Conservation (phyloP, 1,139 yeast species). For the Meyerozyma guilliermondii region DNA sequence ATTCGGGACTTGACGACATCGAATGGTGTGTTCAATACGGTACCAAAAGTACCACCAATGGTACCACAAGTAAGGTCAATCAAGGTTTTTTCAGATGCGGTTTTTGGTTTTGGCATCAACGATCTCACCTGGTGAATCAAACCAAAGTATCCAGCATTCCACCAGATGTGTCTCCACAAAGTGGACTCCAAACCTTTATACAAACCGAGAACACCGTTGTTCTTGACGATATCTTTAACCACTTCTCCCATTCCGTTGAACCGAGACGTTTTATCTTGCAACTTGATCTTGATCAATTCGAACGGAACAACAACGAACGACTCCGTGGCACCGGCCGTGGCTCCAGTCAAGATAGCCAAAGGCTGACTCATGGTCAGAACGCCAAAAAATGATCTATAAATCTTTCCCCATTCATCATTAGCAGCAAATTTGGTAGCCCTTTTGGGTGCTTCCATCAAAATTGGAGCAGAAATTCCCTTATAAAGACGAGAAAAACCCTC, state of each 20-base stretch:
- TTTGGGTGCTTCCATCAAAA: conserved; percentile 99
- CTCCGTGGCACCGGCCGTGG: conserved; percentile 97
- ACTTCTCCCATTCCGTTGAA: conserved; percentile 88
- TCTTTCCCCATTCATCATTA: conserved; percentile 92
- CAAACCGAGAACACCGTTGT: conserved; percentile 77
- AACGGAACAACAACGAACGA: conserved; percentile 96
- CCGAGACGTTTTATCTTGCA: conserved; percentile 82
- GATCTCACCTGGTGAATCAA: conserved; percentile 82
- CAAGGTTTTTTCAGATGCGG: conserved; percentile 64
- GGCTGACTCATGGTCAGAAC: conserved; percentile 70
- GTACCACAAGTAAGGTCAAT: conserved; percentile 91
- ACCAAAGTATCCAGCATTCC: conserved; percentile 99
- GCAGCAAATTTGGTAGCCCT: conserved; percentile 98
- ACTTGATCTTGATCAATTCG: conserved; percentile 79
- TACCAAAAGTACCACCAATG: conserved; percentile 96
- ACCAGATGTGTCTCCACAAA: conserved; percentile 90
- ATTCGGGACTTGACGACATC: conserved; percentile 97
- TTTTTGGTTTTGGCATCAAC: conserved; percentile 73
- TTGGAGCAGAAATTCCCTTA: conserved; percentile 93
- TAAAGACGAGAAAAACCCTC: conserved; percentile 85
- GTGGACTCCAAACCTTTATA: conserved; percentile 97
- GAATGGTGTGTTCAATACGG: conserved; percentile 89
- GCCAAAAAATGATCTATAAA: conserved; percentile 72
- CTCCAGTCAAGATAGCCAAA: conserved; percentile 88
- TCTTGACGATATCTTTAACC: conserved; percentile 60